Evolutionary conservation across 1,139 yeast genomes (phyloP).

Genomic region (Candida dubliniensis): DNA sequence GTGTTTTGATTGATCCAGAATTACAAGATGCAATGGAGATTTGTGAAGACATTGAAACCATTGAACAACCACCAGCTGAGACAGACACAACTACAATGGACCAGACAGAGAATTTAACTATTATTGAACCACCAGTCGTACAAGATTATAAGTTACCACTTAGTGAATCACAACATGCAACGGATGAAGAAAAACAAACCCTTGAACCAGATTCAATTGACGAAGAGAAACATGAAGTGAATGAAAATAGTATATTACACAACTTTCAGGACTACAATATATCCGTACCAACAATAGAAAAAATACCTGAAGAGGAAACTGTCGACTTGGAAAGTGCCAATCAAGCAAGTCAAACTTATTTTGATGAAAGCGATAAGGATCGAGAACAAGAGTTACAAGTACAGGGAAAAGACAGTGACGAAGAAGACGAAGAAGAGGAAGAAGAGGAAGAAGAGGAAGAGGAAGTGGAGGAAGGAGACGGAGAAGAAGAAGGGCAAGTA

Average conservation of each 20-base stretch:
- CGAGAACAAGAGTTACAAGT: conserved; percentile 4
- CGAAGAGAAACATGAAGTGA: background rate
- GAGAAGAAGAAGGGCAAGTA: background rate
- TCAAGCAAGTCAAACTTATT: too few species aligned
- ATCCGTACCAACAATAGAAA: conserved; percentile 2
- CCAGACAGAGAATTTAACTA: conserved; percentile 4
- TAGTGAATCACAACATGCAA: background rate
- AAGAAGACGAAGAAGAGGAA: conserved; percentile 2
- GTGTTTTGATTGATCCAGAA: conserved; percentile 7
- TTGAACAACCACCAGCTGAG: background rate
- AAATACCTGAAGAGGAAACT: background rate
- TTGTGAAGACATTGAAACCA: conserved; percentile 6
- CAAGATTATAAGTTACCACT: background rate
- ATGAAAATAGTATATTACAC: background rate
- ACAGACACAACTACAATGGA: conserved; percentile 1
- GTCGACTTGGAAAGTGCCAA: conserved; percentile 3
- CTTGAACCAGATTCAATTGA: background rate
- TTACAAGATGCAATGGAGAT: background rate
- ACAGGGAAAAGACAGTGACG: conserved; percentile 11
- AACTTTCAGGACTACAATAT: background rate
- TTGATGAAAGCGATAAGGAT: conserved; percentile 8
- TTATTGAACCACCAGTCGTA: conserved; percentile 6
- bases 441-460: background rate
- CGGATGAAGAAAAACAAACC: conserved; percentile 5
- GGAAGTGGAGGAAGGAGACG: conserved; percentile 3